Base-by-base conservation (phyloP, 352 stramenopile species). In the Globisporangium echinulatum region DNA sequence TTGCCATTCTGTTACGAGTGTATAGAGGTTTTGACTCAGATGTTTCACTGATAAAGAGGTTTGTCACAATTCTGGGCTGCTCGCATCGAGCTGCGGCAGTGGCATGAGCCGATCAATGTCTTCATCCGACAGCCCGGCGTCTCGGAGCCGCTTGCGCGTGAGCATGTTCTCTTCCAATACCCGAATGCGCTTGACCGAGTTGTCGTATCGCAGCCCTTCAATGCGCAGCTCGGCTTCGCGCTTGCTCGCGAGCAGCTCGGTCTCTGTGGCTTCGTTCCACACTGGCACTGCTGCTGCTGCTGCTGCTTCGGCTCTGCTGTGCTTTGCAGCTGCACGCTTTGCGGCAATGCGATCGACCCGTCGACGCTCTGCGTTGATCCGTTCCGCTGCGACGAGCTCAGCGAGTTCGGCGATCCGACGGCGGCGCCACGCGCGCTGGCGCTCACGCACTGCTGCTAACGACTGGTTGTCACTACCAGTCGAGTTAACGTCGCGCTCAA, bases 141-240 rank as follows among this genome's bases (percentile, higher is more conserved):
- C 72, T 42, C 70, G 60, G 48, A 83, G 53, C 37, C 70, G 73
- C 54, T 79, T 79, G 36, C 74, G 60, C 43, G 74, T 69, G 14
- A 82, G 56, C 17, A 69, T 54, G 36, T 63, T 67, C 56, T 67
- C 40, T 39, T 63, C 50, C 14, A 47, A 38, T 36, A 62, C 17
- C 56, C 64, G 56, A 37, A 63, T 64, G 17, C 52, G 55, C 61
- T 63, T 67, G 36, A 63, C 51, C 14, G 57, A 36, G 52, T 64
- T 67, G 44, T 53, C 39, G 40, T 10, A 54, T 9, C 56, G 57
- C 19, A 64, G 25, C 25, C 60, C 55, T 36, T 66, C 60, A 40
- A 66, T 61, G 47, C 55, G 60, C 49, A 66, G 44, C 11, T 66
- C 60, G 15, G 60, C 61, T 42, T 66, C 55, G 47, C 60, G 60